A percentile compares a stretch with the other conserved stretches of the same genome.
These are phyloP conservation scores for Fraxinus ornus DNA, from an alignment of 305 asterid species.

Conservation along the genomic window DNA sequence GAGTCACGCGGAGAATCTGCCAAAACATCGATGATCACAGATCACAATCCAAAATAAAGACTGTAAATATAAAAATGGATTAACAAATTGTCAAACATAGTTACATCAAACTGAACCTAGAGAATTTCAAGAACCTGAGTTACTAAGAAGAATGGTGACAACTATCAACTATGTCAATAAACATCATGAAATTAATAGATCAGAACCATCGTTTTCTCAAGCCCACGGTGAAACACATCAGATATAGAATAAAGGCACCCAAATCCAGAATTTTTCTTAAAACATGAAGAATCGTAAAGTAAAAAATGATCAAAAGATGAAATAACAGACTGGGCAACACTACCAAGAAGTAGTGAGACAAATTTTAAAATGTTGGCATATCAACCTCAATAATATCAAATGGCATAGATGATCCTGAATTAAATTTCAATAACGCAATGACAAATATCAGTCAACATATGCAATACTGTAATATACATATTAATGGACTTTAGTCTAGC, in stretches of 20 bases:
- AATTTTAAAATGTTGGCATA: slow-evolving; percentile 8
- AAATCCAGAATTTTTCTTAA: background rate
- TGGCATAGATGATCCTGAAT: background rate
- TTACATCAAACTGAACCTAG: background rate
- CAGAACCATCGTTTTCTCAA: slow-evolving; percentile 7
- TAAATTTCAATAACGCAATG: slow-evolving; percentile 4
- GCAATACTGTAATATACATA: background rate
- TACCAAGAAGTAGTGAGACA: slow-evolving; percentile 12
- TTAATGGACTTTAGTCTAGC: slow-evolving; percentile 11
- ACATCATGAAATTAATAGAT: background rate
- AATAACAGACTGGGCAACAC: slow-evolving; percentile 3
- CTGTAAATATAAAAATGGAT: background rate
- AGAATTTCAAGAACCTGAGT: background rate
- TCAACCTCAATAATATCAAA: slow-evolving; percentile 10
- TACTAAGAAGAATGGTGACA: background rate
- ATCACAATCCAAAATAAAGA: slow-evolving; percentile 8
- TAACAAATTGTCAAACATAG: slow-evolving; percentile 3
- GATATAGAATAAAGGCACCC: background rate
- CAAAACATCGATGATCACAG: slow-evolving; percentile 24
- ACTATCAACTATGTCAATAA: background rate
- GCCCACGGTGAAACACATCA: background rate
- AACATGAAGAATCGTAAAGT: background rate
- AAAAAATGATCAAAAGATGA: background rate
- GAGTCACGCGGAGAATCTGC: slow-evolving; percentile 98
- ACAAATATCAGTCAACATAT: slow-evolving; percentile 11